These are phyloP conservation scores for Neurospora sp. DNA, from an alignment of 495 filamentous ascomycete species.

Conservation along the genomic window DNA sequence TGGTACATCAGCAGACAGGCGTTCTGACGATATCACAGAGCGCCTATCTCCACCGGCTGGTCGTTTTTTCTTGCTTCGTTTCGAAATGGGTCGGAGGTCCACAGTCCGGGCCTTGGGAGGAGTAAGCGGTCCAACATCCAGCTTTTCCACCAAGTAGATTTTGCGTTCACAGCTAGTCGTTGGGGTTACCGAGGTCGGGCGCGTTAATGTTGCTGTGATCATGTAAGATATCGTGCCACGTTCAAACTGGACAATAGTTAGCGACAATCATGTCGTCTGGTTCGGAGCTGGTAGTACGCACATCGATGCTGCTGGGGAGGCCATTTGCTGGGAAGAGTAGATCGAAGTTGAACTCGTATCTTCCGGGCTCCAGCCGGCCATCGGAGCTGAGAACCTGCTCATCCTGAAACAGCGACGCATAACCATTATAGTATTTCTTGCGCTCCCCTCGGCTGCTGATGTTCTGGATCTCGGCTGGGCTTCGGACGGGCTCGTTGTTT, in stretches of 20 bases:
- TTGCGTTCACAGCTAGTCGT: conserved; percentile 70
- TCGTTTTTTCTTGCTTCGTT: conserved; percentile 46
- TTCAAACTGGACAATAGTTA: conserved; percentile 62
- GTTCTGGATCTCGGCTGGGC: conserved; percentile 30
- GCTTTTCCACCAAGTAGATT: conserved; percentile 63
- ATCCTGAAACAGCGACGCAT: conserved; percentile 81
- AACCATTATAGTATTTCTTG: conserved; percentile 74
- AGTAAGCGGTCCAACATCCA: conserved; percentile 45
- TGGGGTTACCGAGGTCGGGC: conserved; percentile 77
- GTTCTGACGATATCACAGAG: conserved; percentile 3
- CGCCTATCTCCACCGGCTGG: conserved; percentile 15
- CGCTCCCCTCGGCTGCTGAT: conserved; percentile 39
- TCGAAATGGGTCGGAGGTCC: conserved; percentile 64
- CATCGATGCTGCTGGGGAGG: conserved; percentile 88
- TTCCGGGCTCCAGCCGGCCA: conserved; percentile 70
- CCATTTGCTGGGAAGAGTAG: conserved; percentile 65
- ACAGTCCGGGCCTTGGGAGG: conserved; percentile 61
- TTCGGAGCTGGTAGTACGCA: conserved; percentile 35
- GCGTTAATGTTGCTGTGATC: conserved; percentile 79
- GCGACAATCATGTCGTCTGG: conserved; percentile 2
- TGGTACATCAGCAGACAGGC: conserved; percentile 12
- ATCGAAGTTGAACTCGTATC: conserved; percentile 91
- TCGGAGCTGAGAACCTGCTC: conserved; percentile 86
- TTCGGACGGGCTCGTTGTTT: conserved; percentile 44
- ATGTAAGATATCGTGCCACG: conserved; percentile 86